A percentile compares a stretch with the other conserved stretches of the same genome.
These are phyloP conservation scores for Cordyceps cateniannulata DNA, from an alignment of 2,329 filamentous ascomycete species.

Conservation along the genomic window DNA sequence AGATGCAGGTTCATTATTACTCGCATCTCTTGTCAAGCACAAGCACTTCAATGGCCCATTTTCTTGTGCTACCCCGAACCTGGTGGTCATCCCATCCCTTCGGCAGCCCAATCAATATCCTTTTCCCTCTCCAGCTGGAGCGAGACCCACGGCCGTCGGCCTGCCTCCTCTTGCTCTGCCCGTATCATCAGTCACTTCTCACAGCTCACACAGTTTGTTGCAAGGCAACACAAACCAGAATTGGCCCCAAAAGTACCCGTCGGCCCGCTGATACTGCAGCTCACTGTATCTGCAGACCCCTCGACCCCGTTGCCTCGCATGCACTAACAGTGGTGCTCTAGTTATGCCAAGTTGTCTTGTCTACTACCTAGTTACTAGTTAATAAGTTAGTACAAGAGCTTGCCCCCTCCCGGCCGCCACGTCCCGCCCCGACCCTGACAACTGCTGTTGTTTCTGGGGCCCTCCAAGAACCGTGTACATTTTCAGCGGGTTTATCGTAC, in stretches of 20 bases:
- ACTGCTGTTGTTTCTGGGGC: not conserved
- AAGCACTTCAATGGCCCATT: not conserved
- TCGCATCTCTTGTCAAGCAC: conserved; percentile 1
- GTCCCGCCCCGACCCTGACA: not conserved
- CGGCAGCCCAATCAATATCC: conserved; percentile 6
- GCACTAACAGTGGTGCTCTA: not conserved
- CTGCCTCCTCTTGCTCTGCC: not conserved
- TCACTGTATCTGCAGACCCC: not conserved
- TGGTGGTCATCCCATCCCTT: not conserved
- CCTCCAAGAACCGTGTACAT: not conserved
- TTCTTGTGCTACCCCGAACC: not conserved
- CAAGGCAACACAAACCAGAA: not conserved
- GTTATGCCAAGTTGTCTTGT: too few species aligned
- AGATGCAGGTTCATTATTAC: conserved; percentile 7
- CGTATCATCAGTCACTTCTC: not conserved
- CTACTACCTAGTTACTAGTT: too few species aligned
- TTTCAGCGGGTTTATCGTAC: not conserved
- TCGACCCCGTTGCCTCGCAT: not conserved
- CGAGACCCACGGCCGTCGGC: conserved; percentile 2
- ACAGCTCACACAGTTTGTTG: too few species aligned
- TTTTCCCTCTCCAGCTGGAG: not conserved
- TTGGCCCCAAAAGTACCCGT: conserved; percentile 3
- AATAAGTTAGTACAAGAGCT: conserved; percentile 6
- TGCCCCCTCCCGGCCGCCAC: conserved; percentile 6
- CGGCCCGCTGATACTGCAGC: not conserved